Conservation (phyloP, 768 basidiomycete species). For the Myochromella boudieri region DNA sequence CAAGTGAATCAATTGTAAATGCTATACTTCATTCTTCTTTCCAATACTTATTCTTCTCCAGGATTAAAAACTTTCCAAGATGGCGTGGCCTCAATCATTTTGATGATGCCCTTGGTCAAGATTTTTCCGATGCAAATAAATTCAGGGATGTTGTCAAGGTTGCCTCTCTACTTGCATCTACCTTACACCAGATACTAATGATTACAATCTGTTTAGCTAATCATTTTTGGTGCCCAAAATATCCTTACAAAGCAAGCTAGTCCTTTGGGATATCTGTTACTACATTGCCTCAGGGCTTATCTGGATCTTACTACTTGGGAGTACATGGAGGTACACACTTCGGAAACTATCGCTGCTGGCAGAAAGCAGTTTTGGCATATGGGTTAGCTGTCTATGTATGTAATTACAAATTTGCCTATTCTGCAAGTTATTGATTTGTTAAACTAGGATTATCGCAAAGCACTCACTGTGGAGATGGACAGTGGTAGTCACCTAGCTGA, state of each 20-base stretch:
- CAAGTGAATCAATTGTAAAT: constrained; percentile 26
- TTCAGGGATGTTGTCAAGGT: constrained; percentile 20
- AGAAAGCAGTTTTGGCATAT: constrained; percentile 18
- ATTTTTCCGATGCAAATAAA: constrained; percentile 31
- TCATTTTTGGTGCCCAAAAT: constrained; percentile 19
- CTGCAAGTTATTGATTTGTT: not conserved
- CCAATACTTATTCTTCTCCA: constrained; percentile 4
- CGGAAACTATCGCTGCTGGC: constrained; percentile 27
- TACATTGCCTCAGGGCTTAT: constrained; percentile 26
- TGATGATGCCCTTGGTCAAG: constrained; percentile 9
- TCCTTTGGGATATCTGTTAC: constrained; percentile 23
- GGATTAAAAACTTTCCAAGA: constrained; percentile 22
- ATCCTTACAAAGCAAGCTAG: constrained; percentile 9
- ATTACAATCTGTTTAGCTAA: constrained; percentile 17
- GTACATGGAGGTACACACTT: constrained; percentile 30
- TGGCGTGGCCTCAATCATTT: constrained; percentile 35
- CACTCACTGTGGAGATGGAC: not conserved
- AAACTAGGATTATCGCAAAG: constrained; percentile 1
- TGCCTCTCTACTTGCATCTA: not conserved
- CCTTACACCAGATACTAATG: too few species aligned
- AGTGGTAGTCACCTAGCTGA: not conserved
- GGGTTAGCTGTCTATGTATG: constrained; percentile 21
- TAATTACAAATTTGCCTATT: not conserved
- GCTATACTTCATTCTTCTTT: not conserved
- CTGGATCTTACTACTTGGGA: constrained; percentile 27